phyloP scores from a whole-genome alignment of 1,139 yeast genomes.

The Diutina ranongensis region DNA sequence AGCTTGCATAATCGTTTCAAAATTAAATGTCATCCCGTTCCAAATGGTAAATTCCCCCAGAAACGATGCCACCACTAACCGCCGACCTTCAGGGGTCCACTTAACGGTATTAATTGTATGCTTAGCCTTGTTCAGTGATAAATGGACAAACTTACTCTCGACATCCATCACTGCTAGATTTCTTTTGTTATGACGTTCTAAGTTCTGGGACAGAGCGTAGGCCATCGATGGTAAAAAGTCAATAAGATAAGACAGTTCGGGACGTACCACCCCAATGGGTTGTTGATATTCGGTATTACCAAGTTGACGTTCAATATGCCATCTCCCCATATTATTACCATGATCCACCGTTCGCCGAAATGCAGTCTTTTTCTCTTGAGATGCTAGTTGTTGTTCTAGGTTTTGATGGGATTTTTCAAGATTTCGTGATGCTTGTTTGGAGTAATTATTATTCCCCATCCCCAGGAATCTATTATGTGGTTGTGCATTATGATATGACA shows the following conservation, averaged over 20 bases:
- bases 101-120: constrained; percentile 84
- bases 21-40: constrained; percentile 93
- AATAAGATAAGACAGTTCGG: constrained; percentile 65
- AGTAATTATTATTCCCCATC: constrained; percentile 4
- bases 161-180: constrained; percentile 43
- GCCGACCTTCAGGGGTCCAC: constrained; percentile 96
- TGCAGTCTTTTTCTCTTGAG: constrained; percentile 2
- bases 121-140: constrained; percentile 81
- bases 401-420: constrained; percentile 1
- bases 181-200: constrained; percentile 12
- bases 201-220: constrained; percentile 24
- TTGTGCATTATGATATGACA: not conserved
- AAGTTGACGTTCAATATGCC: constrained; percentile 49
- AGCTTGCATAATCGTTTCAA: constrained; percentile 97
- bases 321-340: constrained; percentile 71
- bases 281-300: constrained; percentile 35
- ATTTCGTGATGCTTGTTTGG: constrained; percentile 2
- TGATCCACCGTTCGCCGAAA: constrained; percentile 21
- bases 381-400: not conserved
- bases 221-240: constrained; percentile 66
- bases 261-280: constrained; percentile 51
- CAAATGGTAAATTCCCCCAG: constrained; percentile 94
- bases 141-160: constrained; percentile 78
- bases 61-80: constrained; percentile 82
- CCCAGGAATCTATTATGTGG: constrained; percentile 2